Percentiles rank a stretch among this genome's conserved stretches.
These are phyloP conservation scores for Chytridium lagenaria DNA, from an alignment of 371 early-diverging fungal species.

Conservation along the genomic window DNA sequence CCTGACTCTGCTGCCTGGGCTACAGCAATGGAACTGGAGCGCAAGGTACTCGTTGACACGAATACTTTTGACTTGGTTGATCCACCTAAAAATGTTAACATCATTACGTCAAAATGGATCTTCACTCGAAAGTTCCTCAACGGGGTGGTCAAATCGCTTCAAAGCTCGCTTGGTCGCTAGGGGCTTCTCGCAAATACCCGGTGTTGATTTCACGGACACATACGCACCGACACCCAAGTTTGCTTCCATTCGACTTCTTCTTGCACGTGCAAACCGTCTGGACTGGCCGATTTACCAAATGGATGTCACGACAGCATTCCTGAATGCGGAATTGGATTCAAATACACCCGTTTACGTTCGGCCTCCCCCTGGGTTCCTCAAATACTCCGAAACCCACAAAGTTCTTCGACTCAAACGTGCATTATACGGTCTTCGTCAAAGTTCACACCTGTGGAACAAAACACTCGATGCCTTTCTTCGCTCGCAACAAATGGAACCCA, in stretches of 20 bases:
- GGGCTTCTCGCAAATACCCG: constrained; percentile 9
- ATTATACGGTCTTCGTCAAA: constrained; percentile 35
- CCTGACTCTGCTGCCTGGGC: neutral
- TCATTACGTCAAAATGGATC: constrained; percentile 15
- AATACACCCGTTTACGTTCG: constrained; percentile 24
- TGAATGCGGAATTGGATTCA: neutral
- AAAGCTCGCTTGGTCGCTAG: constrained; percentile 21
- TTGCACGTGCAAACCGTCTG: neutral
- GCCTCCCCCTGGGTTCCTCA: constrained; percentile 13
- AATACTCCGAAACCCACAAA: neutral
- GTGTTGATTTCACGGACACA: constrained; percentile 12
- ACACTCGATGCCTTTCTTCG: constrained; percentile 11
- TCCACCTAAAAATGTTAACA: neutral
- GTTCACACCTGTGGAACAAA: constrained; percentile 28
- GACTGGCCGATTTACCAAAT: constrained; percentile 7
- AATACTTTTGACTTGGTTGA: neutral
- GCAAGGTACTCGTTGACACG: neutral
- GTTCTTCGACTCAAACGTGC: constrained; percentile 6
- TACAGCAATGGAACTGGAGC: neutral
- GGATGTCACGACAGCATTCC: constrained; percentile 1
- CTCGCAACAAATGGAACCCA: neutral
- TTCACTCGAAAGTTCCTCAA: constrained; percentile 5
- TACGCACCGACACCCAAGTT: constrained; percentile 9
- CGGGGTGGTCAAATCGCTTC: neutral
- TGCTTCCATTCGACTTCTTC: constrained; percentile 9